Conservation (phyloP, 768 basidiomycete species). For the Boletus sp. region DNA sequence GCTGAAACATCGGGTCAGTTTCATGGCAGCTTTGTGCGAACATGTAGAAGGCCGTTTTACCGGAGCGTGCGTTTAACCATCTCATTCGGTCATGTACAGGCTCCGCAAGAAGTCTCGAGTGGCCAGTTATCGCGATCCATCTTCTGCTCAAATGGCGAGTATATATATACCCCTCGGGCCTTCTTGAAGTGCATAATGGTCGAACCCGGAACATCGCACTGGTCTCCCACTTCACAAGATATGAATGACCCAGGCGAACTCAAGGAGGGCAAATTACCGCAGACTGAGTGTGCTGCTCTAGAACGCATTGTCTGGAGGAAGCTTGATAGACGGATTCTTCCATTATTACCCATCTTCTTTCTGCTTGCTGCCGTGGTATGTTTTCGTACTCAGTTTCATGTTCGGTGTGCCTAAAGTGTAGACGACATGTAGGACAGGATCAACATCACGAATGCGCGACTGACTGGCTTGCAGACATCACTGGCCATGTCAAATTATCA, state of each 20-base stretch:
- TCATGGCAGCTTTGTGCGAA: too few relatives aligned
- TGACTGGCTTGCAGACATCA: conserved; percentile 59
- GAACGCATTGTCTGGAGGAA: conserved; percentile 47
- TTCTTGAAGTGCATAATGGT: neutral
- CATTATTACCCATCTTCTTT: conserved; percentile 49
- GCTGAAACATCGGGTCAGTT: too few relatives aligned
- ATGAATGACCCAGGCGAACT: neutral
- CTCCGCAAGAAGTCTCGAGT: too few relatives aligned
- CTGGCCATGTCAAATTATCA: conserved; percentile 35
- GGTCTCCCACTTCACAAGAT: neutral
- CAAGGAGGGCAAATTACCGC: neutral
- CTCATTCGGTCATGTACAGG: too few relatives aligned
- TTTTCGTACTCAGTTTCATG: neutral
- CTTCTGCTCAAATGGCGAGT: too few relatives aligned
- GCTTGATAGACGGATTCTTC: conserved; percentile 46
- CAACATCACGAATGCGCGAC: conserved; percentile 61
- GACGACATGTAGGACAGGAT: conserved; percentile 29
- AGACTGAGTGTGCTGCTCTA: conserved; percentile 17
- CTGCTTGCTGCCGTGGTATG: conserved; percentile 51
- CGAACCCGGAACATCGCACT: neutral
- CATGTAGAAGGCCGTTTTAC: too few relatives aligned
- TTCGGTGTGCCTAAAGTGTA: neutral
- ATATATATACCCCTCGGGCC: too few relatives aligned
- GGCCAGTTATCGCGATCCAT: too few relatives aligned
- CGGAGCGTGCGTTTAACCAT: too few relatives aligned